These are phyloP conservation scores for Beauveria asiatica DNA, from an alignment of 2,329 filamentous ascomycete genomes.

Conservation along the genomic window DNA sequence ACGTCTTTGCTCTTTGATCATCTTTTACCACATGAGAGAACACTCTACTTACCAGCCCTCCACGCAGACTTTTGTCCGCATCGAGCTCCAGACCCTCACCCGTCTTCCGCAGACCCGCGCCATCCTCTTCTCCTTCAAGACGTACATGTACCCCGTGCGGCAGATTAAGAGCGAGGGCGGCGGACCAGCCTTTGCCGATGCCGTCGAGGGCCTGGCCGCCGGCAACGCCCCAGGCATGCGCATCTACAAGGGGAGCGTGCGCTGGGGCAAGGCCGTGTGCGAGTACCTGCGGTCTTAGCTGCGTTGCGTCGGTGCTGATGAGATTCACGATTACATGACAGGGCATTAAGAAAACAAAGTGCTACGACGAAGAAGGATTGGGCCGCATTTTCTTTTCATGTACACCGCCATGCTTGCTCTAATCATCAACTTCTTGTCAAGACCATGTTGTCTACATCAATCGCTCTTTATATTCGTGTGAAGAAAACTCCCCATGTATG, in stretches of 20 bases:
- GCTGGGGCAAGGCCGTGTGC: constrained; percentile 40
- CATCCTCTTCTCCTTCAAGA: constrained; percentile 49
- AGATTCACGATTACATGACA: background rate
- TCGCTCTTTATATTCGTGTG: background rate
- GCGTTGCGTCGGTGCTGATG: background rate
- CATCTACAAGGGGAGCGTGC: constrained; percentile 40
- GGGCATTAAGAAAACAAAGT: too few species aligned
- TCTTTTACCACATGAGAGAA: too few species aligned
- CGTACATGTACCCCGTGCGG: constrained; percentile 40
- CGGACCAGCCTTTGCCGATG: constrained; percentile 38
- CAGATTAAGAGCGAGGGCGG: constrained; percentile 42
- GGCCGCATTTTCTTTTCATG: background rate
- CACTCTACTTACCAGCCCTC: too few species aligned
- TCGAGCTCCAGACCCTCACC: constrained; percentile 44
- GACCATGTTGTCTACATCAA: background rate
- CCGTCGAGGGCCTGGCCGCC: constrained; percentile 41
- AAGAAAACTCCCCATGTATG: background rate
- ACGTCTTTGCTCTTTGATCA: background rate
- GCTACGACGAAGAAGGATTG: too few species aligned
- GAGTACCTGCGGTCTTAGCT: constrained; percentile 31
- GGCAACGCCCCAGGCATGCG: constrained; percentile 48
- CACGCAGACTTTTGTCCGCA: constrained; percentile 27
- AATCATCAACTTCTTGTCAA: background rate
- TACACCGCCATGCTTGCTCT: background rate
- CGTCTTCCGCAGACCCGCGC: constrained; percentile 38